Evolutionary conservation across 768 basidiomycete species (phyloP).

Genomic region (Amylocystis lapponica): DNA sequence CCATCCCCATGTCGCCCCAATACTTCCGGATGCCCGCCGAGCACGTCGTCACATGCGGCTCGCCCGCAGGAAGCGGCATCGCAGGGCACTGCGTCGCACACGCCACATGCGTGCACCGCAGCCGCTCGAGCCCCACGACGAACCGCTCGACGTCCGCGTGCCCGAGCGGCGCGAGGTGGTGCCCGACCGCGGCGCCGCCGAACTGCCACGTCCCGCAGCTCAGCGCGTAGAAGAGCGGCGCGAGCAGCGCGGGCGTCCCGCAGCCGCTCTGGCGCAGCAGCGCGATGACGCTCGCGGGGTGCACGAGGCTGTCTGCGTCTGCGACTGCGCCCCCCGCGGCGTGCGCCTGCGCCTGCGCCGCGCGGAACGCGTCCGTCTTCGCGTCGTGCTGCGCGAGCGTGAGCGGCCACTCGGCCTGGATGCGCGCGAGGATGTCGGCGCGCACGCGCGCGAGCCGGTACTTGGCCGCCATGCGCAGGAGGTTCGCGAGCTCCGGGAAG

Average conservation of each 20-base stretch:
- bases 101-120: constrained; percentile 11
- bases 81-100: constrained; percentile 1
- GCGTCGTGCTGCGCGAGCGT: constrained; percentile 20
- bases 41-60: not conserved
- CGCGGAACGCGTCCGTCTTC: constrained; percentile 14
- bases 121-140: constrained; percentile 15
- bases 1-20: not conserved
- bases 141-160: constrained; percentile 19
- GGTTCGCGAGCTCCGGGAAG: constrained; percentile 13
- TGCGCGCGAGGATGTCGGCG: constrained; percentile 22
- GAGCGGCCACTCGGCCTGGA: constrained; percentile 28
- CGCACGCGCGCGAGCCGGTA: constrained; percentile 26
- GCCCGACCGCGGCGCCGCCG: constrained; percentile 11
- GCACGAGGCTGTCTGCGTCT: constrained; percentile 11
- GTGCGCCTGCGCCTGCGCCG: not conserved
- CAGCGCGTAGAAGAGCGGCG: constrained; percentile 24
- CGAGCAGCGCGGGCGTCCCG: constrained; percentile 11
- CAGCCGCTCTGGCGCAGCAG: constrained; percentile 20
- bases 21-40: not conserved
- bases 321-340: not conserved
- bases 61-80: not conserved
- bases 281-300: constrained; percentile 19
- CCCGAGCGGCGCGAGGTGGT: constrained; percentile 17
- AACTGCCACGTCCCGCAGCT: constrained; percentile 18
- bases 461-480: constrained; percentile 26